phyloP scores from a whole-genome alignment of 2,329 filamentous ascomycete genomes.

The Xylogone sp. region DNA sequence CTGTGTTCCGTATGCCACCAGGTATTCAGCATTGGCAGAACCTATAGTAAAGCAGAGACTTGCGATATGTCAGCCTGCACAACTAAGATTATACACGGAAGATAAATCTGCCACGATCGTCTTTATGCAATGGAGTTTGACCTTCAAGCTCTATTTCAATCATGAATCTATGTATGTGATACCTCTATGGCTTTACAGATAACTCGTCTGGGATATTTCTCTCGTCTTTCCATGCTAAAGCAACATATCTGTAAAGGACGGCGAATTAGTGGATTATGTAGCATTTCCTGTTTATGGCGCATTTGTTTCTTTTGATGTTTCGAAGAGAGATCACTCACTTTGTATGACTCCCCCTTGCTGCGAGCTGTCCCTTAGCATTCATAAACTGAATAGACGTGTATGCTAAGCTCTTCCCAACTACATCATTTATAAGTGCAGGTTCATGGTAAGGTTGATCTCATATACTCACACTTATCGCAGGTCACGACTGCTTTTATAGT shows the following conservation, averaged over 20 bases:
- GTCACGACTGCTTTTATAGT: conserved; percentile 51
- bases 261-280: no score
- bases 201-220: conserved; percentile 29
- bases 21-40: no score
- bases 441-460: background rate
- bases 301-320: no score
- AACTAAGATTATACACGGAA: no score
- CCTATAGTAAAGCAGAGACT: no score
- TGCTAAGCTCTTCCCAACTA: conserved; percentile 61
- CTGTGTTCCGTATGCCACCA: no score
- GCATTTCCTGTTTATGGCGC: no score
- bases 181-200: conserved; percentile 18
- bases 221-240: conserved; percentile 29
- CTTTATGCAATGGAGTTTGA: no score
- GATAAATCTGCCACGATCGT: no score
- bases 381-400: conserved; percentile 58
- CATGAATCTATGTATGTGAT: no score
- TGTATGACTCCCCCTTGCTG: conserved; percentile 61
- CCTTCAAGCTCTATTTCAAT: no score
- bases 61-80: no score
- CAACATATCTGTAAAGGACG: conserved; percentile 28
- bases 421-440: background rate
- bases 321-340: conserved; percentile 42
- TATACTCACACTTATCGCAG: conserved; percentile 54
- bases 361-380: conserved; percentile 55